Conservation (phyloP, 2,329 filamentous ascomycete species). For the Phyllosticta citriasiana region DNA sequence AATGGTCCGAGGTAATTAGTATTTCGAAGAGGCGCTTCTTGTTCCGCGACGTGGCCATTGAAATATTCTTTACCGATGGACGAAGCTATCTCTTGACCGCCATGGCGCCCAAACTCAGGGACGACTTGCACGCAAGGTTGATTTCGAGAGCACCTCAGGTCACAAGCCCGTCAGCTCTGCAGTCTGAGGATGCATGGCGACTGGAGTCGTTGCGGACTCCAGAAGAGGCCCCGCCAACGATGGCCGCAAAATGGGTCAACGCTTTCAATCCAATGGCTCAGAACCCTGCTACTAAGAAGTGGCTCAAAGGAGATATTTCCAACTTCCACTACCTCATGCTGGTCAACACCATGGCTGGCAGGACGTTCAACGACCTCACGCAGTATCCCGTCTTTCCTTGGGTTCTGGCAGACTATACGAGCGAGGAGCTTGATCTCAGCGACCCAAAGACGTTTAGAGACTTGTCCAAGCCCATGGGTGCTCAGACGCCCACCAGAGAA, state of each 20-base stretch:
- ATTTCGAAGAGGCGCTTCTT: conserved; percentile 92
- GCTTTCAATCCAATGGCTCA: conserved; percentile 78
- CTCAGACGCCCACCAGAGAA: conserved; percentile 67
- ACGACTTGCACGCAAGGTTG: conserved; percentile 72
- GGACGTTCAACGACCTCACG: conserved; percentile 95
- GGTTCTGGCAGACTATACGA: conserved; percentile 93
- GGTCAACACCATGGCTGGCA: conserved; percentile 91
- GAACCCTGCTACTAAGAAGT: conserved; percentile 77
- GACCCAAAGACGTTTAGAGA: conserved; percentile 83
- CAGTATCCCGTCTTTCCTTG: conserved; percentile 98
- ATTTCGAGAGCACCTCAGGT: conserved; percentile 72
- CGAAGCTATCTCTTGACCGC: conserved; percentile 88
- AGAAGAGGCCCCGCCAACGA: conserved; percentile 52
- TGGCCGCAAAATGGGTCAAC: conserved; percentile 83
- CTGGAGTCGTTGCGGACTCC: conserved; percentile 70
- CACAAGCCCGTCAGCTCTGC: conserved; percentile 56
- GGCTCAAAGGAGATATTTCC: conserved; percentile 89
- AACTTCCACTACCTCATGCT: conserved; percentile 99
- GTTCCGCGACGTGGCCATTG: conserved; percentile 91
- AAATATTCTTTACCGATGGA: conserved; percentile 94
- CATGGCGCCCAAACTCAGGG: conserved; percentile 60
- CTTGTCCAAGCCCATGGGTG: conserved; percentile 91
- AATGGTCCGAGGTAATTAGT: conserved; percentile 88
- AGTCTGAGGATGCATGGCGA: conserved; percentile 84
- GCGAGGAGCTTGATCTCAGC: conserved; percentile 77